Evolutionary conservation across 805 yeast species (phyloP).

Genomic region (Blastobotrys parvus): DNA sequence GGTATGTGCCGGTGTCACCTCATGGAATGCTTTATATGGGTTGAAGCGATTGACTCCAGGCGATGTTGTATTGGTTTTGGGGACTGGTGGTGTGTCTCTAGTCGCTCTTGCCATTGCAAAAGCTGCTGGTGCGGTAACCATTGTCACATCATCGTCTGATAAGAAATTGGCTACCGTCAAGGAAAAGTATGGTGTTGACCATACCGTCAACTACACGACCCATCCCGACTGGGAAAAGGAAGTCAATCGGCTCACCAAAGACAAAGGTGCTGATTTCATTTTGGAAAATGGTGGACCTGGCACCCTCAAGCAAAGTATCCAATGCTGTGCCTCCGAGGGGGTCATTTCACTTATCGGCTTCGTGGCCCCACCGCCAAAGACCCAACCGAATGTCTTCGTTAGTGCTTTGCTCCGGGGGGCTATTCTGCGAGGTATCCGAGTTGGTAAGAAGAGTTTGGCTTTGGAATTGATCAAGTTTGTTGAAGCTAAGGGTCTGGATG

Average conservation of each 20-base stretch:
- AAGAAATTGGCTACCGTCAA: slow-evolving; percentile 7
- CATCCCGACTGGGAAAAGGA: slow-evolving; percentile 9
- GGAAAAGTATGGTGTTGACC: slow-evolving; percentile 6
- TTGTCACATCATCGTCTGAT: slow-evolving; percentile 10
- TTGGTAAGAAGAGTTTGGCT: slow-evolving; percentile 2
- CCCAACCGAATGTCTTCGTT: slow-evolving; percentile 4
- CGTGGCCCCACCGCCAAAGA: slow-evolving; percentile 1
- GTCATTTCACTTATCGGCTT: neutral
- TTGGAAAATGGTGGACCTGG: slow-evolving; percentile 11
- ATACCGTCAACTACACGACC: slow-evolving; percentile 6
- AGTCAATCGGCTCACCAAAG: slow-evolving; percentile 5
- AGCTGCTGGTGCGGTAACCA: slow-evolving; percentile 10
- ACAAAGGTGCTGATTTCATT: slow-evolving; percentile 7
- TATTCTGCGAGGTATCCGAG: slow-evolving; percentile 7
- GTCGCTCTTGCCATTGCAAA: slow-evolving; percentile 10
- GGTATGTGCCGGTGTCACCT: slow-evolving; percentile 9
- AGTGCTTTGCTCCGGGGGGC: neutral
- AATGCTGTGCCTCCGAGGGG: slow-evolving; percentile 4
- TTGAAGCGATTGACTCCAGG: slow-evolving; percentile 6
- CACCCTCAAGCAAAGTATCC: slow-evolving; percentile 6
- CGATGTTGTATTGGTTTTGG: slow-evolving; percentile 7
- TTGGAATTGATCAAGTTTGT: slow-evolving; percentile 7
- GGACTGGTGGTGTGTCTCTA: slow-evolving; percentile 11
- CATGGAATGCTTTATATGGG: slow-evolving; percentile 10
- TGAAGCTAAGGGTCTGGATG: slow-evolving; percentile 1